Base-by-base conservation (phyloP, 371 early-diverging fungal genomes). In the Astathelohania contejeani region DNA sequence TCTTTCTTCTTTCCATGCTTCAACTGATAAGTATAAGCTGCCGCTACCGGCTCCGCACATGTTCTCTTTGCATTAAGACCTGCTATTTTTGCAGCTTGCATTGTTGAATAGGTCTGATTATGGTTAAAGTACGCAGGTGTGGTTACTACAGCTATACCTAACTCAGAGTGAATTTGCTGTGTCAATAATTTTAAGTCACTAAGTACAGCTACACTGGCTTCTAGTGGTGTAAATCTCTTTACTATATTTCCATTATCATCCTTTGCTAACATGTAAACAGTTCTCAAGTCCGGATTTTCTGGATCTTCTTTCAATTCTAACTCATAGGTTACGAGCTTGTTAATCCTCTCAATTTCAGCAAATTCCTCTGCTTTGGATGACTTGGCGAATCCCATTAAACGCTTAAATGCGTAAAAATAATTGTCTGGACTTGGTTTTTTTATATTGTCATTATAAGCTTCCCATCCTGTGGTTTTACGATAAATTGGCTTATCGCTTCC, bases 1-100 rank as follows among this genome's bases (percentile, higher is more conserved):
- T 25, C 2, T 19, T 25, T n/a, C 43, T 20, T 16, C 48, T 45
- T 9, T 26, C 45, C 25, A 48, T 40, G 56, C 14, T 61, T 61
- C 20, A 58, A 47, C 49, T 67, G 61, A 56, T 71, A 66, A 32
- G 64, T 65, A 44, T 66, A 52, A n/a, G 72, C 72, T 4, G 74
- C 74, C 27, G 74, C 74, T n/a, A 66, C 68, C 27, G 74, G 74
- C 56, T 74, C 74, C 38, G 62, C 63, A 29, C 62, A 42, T 25
- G 65, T 57, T 46, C 56, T 61, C 37, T 65, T 53, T 2, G 53
- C 59, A 19, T 44, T 42, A 23, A 74, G 60, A 20, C 69, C 71
- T 16, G 74, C 71, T 25, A 63, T 60, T 4, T n/a, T 40, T 18
- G 63, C 74, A n/a, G 74, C 71, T 45, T 47, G 56, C 49, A 57